Base-by-base conservation (phyloP, 495 filamentous ascomycete species). In the Lindgomyces ingoldianus region DNA sequence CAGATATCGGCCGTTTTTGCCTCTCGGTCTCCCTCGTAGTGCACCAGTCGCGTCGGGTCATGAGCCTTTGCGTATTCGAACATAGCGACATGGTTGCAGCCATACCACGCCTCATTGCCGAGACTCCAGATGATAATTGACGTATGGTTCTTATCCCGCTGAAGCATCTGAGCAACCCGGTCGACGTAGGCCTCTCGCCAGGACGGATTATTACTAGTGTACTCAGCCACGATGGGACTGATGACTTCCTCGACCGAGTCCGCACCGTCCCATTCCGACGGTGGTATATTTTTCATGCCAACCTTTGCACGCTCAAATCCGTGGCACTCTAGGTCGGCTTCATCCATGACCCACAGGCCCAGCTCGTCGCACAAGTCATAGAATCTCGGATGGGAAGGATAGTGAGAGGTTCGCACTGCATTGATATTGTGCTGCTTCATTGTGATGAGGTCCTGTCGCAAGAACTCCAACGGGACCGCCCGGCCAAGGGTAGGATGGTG, bases 301-400 rank as follows among this genome's bases (percentile, higher is more conserved):
- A 68, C 54, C 2, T n/a, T 52, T n/a, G n/a, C n/a, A n/a, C n/a
- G n/a, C 26, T 71, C 62, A 53, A 89, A 88, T 1, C 87, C 86
- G 49, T 88, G 87, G 61, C 85, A 88, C 71, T 88, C 87, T 0
- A 89, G 79, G 65, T 90, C 87, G 0, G 85, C 84, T 70, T 90
- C 87, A 51, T 89, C 87, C 60, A 89, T 86, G 11, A 89, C 79
- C 77, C 82, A 90, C 22, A 90, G 74, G 0, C 87, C 87, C 22
- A 89, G 71, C 67, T 89, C 84, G 61, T 90, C 85, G 44, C 81
- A 83, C 1, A 89, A 70, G n/a, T 84, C 80, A 52, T 84, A 83
- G 11, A 72, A 18, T 3, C 59, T 29, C 3, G 63, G 45, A 55
- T 72, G 57, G 21, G 56, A 55, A 2, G 70, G 67, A 9, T 72